Evolutionary conservation across 352 stramenopile genomes (phyloP).

Genomic region (Phytophthora agathidicida): DNA sequence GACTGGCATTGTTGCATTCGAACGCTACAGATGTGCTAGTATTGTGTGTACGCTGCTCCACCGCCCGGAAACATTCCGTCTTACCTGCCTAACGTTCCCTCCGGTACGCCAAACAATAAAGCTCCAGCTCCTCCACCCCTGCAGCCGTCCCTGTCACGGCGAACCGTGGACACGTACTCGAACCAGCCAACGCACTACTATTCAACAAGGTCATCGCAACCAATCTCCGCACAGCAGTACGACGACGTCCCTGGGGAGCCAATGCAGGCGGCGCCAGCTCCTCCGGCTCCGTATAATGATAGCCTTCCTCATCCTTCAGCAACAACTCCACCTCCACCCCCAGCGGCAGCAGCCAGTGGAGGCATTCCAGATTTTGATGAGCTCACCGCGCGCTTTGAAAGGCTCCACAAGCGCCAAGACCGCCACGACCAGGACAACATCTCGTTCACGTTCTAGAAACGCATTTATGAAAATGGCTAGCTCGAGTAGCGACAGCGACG

Average conservation of each 20-base stretch:
- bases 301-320: conserved; percentile 9
- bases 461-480: too few relatives aligned
- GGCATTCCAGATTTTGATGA: conserved; percentile 91
- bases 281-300: conserved; percentile 13
- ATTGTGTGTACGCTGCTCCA: too few relatives aligned
- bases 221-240: conserved; percentile 9
- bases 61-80: conserved; percentile 49
- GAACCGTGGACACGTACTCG: conserved; percentile 43
- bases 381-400: conserved; percentile 93
- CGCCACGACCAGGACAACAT: conserved; percentile 51
- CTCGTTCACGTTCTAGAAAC: conserved; percentile 73
- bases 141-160: conserved; percentile 35
- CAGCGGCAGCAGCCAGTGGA: conserved; percentile 41
- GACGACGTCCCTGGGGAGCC: conserved; percentile 16
- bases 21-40: too few relatives aligned
- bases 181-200: conserved; percentile 48
- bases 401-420: conserved; percentile 81
- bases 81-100: conserved; percentile 49
- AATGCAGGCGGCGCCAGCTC: conserved; percentile 11
- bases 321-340: conserved; percentile 5
- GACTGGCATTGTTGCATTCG: too few relatives aligned
- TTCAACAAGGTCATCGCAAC: conserved; percentile 19
- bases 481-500: too few relatives aligned
- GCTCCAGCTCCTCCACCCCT: conserved; percentile 16
- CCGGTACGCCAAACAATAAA: conserved; percentile 28